Percentiles rank a stretch among this genome's conserved stretches.
phyloP scores from a whole-genome alignment of 768 basidiomycete genomes.

The Termitomyces sp. region DNA sequence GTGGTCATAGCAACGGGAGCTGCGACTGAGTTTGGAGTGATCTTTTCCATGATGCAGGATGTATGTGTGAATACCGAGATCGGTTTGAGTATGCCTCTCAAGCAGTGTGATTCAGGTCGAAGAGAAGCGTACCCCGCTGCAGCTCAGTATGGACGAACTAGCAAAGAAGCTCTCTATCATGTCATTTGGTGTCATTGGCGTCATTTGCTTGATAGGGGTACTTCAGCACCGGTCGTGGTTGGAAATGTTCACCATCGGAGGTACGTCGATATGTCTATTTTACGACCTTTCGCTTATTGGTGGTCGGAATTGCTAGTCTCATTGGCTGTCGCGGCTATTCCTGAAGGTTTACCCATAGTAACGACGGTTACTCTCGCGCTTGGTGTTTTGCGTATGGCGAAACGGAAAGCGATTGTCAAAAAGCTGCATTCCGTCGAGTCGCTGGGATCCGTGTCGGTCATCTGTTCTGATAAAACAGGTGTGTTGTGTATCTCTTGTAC shows the following conservation, averaged over 20 bases:
- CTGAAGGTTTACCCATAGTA: constrained; percentile 94
- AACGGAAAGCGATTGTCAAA: constrained; percentile 94
- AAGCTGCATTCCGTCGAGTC: constrained; percentile 94
- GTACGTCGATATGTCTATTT: constrained; percentile 34
- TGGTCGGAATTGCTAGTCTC: constrained; percentile 57
- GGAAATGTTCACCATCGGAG: constrained; percentile 99
- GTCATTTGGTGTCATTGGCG: constrained; percentile 91
- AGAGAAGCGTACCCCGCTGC: constrained; percentile 88
- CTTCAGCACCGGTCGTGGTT: constrained; percentile 84
- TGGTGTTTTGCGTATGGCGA: constrained; percentile 91
- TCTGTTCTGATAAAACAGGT: constrained; percentile 98
- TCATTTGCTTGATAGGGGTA: constrained; percentile 89
- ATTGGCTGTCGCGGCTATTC: constrained; percentile 96
- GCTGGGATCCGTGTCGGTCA: constrained; percentile 92
- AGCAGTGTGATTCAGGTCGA: constrained; percentile 47
- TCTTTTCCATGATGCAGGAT: constrained; percentile 98
- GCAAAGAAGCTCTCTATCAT: constrained; percentile 86
- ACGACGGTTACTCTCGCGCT: constrained; percentile 96
- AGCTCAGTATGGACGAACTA: constrained; percentile 94
- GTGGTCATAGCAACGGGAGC: constrained; percentile 84
- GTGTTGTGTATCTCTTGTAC: constrained; percentile 8
- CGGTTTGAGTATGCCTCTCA: neutral
- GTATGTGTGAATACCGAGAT: constrained; percentile 32
- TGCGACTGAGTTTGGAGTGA: constrained; percentile 91
- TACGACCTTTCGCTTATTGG: neutral